Evolutionary conservation across 179 eudicot genomes (phyloP), one percentile per base, ranked within the genome.

Genomic region (Patellifolia procumbens): DNA sequence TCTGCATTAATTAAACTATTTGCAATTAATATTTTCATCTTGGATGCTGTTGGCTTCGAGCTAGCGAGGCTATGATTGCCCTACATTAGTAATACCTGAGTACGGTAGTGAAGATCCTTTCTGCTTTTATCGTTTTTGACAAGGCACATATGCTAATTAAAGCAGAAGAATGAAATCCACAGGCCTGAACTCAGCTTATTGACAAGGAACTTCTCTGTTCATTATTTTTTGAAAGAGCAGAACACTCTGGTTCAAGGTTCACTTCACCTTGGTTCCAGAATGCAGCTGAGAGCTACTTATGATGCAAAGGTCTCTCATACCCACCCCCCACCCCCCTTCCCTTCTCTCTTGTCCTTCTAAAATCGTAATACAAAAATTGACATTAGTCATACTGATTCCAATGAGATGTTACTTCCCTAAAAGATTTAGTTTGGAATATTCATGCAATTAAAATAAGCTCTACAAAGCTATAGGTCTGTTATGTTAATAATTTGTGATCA

Each of bases 231-330:
- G 46, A 90, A 88, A 58, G 90, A 89, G 65, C 81, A 79, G 79
- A 86, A 88, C 72, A 87, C 91, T 29, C 76, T 89, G 66, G 79
- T 92, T 73, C 88, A 81, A 70, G 82, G 84, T 72, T 82, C 82
- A 15, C 67, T 83, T 43, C 86, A 85, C 48, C 61, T 89, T 55
- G 82, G 72, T 37, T 90, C 96, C 43, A 85, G 87, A 39, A 73
- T 94, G 80, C 90, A 81, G 69, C 79, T 94, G 66, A 81, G 76
- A 78, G 94, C 92, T 84, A 81, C 86, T 74, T 95, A 85, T 79
- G 85, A 87, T 83, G 77, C 88, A 31, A 89, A 92, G 96, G 98
- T 94, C 80, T 78, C 81, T 71, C 68, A 29, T 26, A 28, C 22
- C 42, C 37, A 16, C 59, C 31, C 58, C 72, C 45, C 79, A 12